Evolutionary conservation across 2,329 filamentous ascomycete species (phyloP).

Genomic region (Blastomyces parvus): DNA sequence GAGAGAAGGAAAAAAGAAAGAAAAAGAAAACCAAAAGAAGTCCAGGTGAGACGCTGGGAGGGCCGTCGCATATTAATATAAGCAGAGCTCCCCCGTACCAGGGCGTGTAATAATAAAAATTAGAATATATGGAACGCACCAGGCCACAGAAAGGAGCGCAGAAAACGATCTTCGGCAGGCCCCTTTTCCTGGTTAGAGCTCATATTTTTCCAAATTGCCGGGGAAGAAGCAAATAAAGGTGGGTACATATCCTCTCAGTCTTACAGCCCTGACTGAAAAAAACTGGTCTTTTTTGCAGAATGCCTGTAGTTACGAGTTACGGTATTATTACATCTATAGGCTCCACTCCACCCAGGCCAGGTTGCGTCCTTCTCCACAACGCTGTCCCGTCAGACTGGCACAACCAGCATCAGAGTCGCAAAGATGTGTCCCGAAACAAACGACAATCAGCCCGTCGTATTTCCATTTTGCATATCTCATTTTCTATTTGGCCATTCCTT

Average conservation of each 20-base stretch:
- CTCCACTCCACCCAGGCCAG: background rate
- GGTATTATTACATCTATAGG: background rate
- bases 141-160: background rate
- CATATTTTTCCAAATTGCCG: background rate
- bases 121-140: background rate
- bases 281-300: slow-evolving; percentile 2
- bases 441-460: slow-evolving; percentile 5
- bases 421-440: slow-evolving; percentile 2
- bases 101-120: background rate
- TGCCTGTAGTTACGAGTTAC: background rate
- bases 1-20: slow-evolving; percentile 13
- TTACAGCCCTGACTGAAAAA: background rate
- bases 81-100: background rate
- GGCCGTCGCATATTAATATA: slow-evolving; percentile 23
- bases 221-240: slow-evolving; percentile 1
- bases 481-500: background rate
- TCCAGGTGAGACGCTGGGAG: slow-evolving; percentile 22
- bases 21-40: slow-evolving; percentile 23
- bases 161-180: slow-evolving; percentile 3
- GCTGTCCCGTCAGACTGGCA: slow-evolving; percentile 2
- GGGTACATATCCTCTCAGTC: background rate
- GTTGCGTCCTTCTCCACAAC: background rate
- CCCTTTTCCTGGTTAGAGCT: slow-evolving; percentile 6
- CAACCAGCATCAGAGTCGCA: slow-evolving; percentile 2
- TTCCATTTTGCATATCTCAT: background rate